Percentiles rank a stretch among this genome's conserved stretches.
phyloP scores from a whole-genome alignment of 768 basidiomycete genomes.

The Mycena capillaripes region DNA sequence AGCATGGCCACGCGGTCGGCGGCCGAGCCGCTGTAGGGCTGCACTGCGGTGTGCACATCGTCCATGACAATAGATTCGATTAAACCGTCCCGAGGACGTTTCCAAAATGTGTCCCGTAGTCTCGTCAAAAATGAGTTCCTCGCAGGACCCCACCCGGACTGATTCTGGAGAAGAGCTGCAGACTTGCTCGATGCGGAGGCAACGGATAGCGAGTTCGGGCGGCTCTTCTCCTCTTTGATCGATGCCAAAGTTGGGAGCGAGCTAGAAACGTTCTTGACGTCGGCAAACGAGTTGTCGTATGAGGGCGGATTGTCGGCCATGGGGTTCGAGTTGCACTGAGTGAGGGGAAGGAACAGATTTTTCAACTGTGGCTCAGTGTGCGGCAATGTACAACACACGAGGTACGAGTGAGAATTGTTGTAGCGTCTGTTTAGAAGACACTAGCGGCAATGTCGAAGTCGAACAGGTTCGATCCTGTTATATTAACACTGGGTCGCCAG shows the following conservation, averaged over 20 bases:
- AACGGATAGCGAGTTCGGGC: background rate
- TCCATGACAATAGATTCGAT: background rate
- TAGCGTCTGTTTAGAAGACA: too few species aligned
- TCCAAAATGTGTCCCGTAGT: slow-evolving; percentile 2
- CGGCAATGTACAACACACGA: too few species aligned
- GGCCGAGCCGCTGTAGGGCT: slow-evolving; percentile 1
- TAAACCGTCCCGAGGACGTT: background rate
- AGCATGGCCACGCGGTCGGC: slow-evolving; percentile 9
- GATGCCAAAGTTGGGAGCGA: too few species aligned
- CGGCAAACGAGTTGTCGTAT: background rate
- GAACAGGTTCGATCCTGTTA: too few species aligned
- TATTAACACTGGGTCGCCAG: too few species aligned
- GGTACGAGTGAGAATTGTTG: too few species aligned
- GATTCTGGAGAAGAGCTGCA: background rate
- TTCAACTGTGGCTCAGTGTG: too few species aligned
- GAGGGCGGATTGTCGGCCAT: slow-evolving; percentile 1
- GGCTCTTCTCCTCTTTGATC: too few species aligned
- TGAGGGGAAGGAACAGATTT: too few species aligned
- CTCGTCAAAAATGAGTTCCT: background rate
- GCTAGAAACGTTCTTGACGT: background rate
- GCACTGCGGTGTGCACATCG: background rate
- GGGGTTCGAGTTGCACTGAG: too few species aligned
- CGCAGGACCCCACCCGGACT: background rate
- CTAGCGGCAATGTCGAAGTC: too few species aligned
- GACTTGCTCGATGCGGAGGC: too few species aligned